These are phyloP conservation scores for Sparassis latifolia DNA, from an alignment of 1,284 basidiomycete species.

Conservation along the genomic window DNA sequence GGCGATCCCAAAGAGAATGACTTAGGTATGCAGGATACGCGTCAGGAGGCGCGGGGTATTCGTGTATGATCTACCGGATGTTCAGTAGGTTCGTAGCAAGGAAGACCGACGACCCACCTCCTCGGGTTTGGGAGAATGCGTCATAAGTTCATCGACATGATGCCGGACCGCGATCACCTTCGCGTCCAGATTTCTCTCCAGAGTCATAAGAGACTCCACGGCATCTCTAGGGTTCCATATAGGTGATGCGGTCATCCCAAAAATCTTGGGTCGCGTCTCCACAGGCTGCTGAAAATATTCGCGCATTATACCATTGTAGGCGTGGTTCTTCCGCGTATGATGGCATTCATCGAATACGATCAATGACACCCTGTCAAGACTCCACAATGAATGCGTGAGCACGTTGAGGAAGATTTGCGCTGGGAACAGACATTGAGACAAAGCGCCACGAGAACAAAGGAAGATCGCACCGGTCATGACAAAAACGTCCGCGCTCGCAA, in stretches of 20 bases:
- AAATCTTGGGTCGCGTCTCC: conserved; percentile 63
- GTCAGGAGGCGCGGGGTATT: conserved; percentile 45
- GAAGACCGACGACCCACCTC: conserved; percentile 40
- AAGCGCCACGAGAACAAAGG: background rate
- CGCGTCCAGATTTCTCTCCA: conserved; percentile 68
- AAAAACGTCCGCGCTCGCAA: conserved; percentile 62
- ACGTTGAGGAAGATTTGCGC: conserved; percentile 72
- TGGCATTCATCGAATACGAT: conserved; percentile 83
- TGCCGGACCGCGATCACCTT: conserved; percentile 68
- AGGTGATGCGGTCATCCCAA: conserved; percentile 85
- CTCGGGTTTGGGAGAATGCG: conserved; percentile 54
- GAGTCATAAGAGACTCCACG: conserved; percentile 44
- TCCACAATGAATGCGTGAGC: conserved; percentile 75
- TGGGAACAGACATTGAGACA: conserved; percentile 35
- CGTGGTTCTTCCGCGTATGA: conserved; percentile 72
- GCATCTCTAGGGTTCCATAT: conserved; percentile 72
- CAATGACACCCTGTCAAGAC: conserved; percentile 68
- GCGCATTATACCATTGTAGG: conserved; percentile 75
- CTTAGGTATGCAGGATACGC: conserved; percentile 46
- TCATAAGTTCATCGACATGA: conserved; percentile 55
- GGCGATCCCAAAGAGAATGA: conserved; percentile 46
- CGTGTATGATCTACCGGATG: conserved; percentile 43
- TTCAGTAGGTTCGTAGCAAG: conserved; percentile 1
- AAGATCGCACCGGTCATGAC: conserved; percentile 67
- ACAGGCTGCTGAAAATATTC: conserved; percentile 57